phyloP scores from a whole-genome alignment of 805 yeast species.

The Metschnikowia lochheadii region DNA sequence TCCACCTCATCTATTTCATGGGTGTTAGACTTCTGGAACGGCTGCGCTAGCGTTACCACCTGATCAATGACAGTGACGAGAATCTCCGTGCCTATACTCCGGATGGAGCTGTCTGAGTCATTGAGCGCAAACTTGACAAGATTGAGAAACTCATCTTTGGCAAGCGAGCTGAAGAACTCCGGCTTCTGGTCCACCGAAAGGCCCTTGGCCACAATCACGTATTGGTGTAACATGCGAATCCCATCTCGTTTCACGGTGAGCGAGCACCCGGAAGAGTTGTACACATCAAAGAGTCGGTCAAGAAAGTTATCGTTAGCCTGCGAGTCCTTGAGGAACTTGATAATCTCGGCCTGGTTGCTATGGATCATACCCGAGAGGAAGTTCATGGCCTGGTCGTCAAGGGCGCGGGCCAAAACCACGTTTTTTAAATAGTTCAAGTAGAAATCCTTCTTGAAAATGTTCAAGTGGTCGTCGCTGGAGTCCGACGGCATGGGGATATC shows the following conservation, averaged over 20 bases:
- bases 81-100: slow-evolving; percentile 75
- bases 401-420: slow-evolving; percentile 72
- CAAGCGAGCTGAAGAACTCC: slow-evolving; percentile 58
- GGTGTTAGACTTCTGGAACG: slow-evolving; percentile 18
- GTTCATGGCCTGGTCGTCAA: slow-evolving; percentile 77
- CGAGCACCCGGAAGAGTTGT: slow-evolving; percentile 26
- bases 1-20: slow-evolving; percentile 24
- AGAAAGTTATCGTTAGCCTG: slow-evolving; percentile 43
- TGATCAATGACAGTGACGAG: slow-evolving; percentile 80
- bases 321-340: slow-evolving; percentile 52
- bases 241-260: slow-evolving; percentile 52
- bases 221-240: slow-evolving; percentile 73
- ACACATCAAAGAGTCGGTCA: slow-evolving; percentile 55
- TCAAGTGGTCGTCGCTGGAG: slow-evolving; percentile 37
- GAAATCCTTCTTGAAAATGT: slow-evolving; percentile 67
- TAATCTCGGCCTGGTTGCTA: slow-evolving; percentile 62
- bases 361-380: slow-evolving; percentile 65
- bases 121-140: slow-evolving; percentile 70
- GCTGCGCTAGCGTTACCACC: slow-evolving; percentile 61
- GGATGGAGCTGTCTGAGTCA: slow-evolving; percentile 43
- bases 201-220: slow-evolving; percentile 67
- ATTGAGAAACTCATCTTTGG: slow-evolving; percentile 64
- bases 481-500: slow-evolving; percentile 46
- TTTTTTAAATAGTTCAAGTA: slow-evolving; percentile 79
- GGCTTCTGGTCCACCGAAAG: slow-evolving; percentile 58